These are phyloP conservation scores for Aspergillus indologenus DNA, from an alignment of 495 filamentous ascomycete species.

Conservation along the genomic window DNA sequence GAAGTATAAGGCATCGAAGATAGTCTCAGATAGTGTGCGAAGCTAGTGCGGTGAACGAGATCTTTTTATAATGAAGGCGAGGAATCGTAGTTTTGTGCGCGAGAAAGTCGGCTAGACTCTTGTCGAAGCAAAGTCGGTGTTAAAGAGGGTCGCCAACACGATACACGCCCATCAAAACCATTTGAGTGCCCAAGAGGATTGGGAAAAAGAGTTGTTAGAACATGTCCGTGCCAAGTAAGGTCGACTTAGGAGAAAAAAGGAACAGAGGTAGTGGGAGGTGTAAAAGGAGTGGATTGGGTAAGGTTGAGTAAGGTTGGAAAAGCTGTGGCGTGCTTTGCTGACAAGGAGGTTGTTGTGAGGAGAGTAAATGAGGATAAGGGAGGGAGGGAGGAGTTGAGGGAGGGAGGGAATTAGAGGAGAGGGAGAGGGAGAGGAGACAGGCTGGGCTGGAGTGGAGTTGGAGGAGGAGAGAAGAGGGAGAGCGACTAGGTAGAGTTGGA, in stretches of 20 bases:
- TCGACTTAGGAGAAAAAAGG: conserved; percentile 6
- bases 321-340: conserved; percentile 37
- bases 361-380: conserved; percentile 27
- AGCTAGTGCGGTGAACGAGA: neutral
- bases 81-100: conserved; percentile 1
- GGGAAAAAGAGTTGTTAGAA: conserved; percentile 16
- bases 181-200: conserved; percentile 22
- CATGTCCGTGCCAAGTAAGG: conserved; percentile 16
- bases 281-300: conserved; percentile 21
- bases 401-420: conserved; percentile 10
- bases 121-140: conserved; percentile 14
- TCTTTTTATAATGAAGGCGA: neutral
- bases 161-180: conserved; percentile 26
- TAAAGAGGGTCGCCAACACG: conserved; percentile 26
- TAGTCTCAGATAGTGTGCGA: neutral
- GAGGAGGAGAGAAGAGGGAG: neutral
- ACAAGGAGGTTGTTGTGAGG: conserved; percentile 36
- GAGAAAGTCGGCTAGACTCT: conserved; percentile 9
- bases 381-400: no score
- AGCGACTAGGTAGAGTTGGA: conserved; percentile 24
- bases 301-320: conserved; percentile 22
- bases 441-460: conserved; percentile 2
- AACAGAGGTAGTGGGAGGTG: conserved; percentile 5
- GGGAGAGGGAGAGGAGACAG: conserved; percentile 27
- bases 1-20: neutral